Evolutionary conservation across 2,329 filamentous ascomycete species (phyloP).

Genomic region (Beauveria bassiana): DNA sequence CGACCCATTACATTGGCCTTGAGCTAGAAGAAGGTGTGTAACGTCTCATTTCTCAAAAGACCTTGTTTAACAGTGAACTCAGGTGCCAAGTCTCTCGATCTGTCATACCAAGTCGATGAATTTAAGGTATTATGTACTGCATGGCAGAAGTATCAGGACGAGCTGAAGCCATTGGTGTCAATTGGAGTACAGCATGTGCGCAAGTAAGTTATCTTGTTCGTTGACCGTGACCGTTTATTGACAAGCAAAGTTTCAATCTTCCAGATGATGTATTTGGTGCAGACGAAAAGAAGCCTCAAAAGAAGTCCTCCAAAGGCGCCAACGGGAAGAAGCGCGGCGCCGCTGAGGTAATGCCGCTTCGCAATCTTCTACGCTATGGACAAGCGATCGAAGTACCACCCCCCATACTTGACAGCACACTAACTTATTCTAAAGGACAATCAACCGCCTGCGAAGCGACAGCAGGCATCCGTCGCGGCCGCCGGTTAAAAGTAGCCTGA

Average conservation of each 20-base stretch:
- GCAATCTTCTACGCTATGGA: slow-evolving; percentile 13
- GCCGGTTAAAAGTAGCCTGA: slow-evolving; percentile 23
- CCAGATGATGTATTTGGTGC: slow-evolving; percentile 83
- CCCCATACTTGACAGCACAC: neutral
- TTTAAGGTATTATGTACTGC: slow-evolving; percentile 77
- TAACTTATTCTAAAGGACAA: slow-evolving; percentile 24
- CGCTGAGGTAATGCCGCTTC: slow-evolving; percentile 33
- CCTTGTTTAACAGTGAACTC: slow-evolving; percentile 7
- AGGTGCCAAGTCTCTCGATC: slow-evolving; percentile 65
- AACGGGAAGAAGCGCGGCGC: slow-evolving; percentile 42
- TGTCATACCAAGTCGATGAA: slow-evolving; percentile 73
- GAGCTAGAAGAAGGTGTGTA: slow-evolving; percentile 65
- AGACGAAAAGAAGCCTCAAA: slow-evolving; percentile 66
- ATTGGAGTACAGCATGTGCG: slow-evolving; percentile 77
- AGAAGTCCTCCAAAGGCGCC: slow-evolving; percentile 40
- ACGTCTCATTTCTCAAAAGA: neutral
- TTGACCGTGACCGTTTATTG: slow-evolving; percentile 3
- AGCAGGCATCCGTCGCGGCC: slow-evolving; percentile 33
- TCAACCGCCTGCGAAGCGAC: slow-evolving; percentile 32
- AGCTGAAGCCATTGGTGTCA: slow-evolving; percentile 54
- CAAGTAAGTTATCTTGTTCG: slow-evolving; percentile 54
- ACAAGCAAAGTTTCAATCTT: slow-evolving; percentile 57
- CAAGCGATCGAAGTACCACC: neutral
- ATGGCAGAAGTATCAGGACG: slow-evolving; percentile 67
- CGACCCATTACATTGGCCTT: slow-evolving; percentile 89